These are phyloP conservation scores for Apiotrichum siamense DNA, from an alignment of 1,284 basidiomycete genomes.

Conservation along the genomic window DNA sequence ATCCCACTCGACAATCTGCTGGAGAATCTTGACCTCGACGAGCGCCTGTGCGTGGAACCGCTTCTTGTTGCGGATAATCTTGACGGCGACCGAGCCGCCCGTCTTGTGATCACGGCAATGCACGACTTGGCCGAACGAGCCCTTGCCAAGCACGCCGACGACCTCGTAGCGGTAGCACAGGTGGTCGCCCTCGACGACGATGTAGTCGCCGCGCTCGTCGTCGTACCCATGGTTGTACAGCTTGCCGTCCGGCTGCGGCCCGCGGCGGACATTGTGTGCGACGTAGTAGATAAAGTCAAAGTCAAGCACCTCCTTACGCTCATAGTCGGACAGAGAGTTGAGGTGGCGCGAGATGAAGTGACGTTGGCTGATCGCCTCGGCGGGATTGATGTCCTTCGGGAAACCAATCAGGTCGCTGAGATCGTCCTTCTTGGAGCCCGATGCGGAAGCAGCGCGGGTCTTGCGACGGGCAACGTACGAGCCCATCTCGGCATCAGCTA, in stretches of 20 bases:
- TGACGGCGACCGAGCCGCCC: conserved; percentile 94
- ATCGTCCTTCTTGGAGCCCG: conserved; percentile 62
- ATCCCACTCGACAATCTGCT: conserved; percentile 96
- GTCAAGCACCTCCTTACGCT: conserved; percentile 85
- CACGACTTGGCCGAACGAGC: conserved; percentile 96
- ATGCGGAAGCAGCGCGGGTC: conserved; percentile 69
- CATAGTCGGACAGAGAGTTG: conserved; percentile 71
- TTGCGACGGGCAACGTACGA: conserved; percentile 87
- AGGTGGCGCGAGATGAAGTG: conserved; percentile 41
- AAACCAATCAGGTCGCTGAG: conserved; percentile 85
- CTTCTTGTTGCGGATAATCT: conserved; percentile 99
- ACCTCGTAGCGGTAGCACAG: conserved; percentile 95
- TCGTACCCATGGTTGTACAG: conserved; percentile 95
- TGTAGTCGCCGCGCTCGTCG: conserved; percentile 96
- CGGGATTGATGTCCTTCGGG: conserved; percentile 78
- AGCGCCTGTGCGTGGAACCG: conserved; percentile 97
- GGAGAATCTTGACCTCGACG: conserved; percentile 97
- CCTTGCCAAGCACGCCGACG: conserved; percentile 86
- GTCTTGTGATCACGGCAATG: conserved; percentile 94
- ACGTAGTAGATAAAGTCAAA: conserved; percentile 74
- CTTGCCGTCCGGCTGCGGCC: conserved; percentile 55
- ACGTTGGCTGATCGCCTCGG: conserved; percentile 61
- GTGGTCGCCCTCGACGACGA: conserved; percentile 84
- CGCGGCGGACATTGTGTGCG: conserved; percentile 23
- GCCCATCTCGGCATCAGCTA: conserved; percentile 95